These are phyloP conservation scores for Lizonia empirigonia DNA, from an alignment of 2,329 filamentous ascomycete species.

Conservation along the genomic window DNA sequence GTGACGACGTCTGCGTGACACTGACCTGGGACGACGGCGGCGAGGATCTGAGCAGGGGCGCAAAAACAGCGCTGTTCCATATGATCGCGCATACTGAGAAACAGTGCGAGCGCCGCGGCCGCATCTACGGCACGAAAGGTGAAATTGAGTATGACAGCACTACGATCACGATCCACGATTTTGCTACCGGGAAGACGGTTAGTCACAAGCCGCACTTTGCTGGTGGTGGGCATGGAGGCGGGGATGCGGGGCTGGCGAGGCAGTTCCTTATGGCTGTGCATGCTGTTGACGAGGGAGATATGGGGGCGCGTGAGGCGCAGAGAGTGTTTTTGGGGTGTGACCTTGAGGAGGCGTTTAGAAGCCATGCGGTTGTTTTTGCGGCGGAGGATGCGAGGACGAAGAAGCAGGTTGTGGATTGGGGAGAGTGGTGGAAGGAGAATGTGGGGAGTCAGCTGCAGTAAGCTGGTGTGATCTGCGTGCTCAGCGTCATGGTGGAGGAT, in stretches of 20 bases:
- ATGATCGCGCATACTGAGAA: constrained; percentile 91
- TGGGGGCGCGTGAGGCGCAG: constrained; percentile 74
- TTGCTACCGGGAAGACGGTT: constrained; percentile 62
- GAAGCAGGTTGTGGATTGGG: constrained; percentile 75
- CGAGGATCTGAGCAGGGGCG: constrained; percentile 55
- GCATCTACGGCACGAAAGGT: constrained; percentile 84
- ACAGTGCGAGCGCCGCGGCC: constrained; percentile 82
- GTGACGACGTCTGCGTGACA: constrained; percentile 89
- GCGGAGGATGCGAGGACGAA: constrained; percentile 82
- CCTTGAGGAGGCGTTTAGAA: constrained; percentile 83
- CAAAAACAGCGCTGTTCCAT: constrained; percentile 88
- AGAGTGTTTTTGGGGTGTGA: constrained; percentile 77
- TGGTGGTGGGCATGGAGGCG: constrained; percentile 73
- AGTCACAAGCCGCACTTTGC: constrained; percentile 66
- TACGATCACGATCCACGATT: constrained; percentile 77
- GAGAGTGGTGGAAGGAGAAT: constrained; percentile 72
- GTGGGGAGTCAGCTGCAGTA: constrained; percentile 47
- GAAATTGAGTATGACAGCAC: constrained; percentile 85
- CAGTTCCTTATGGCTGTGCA: constrained; percentile 85
- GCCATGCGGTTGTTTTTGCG: constrained; percentile 91
- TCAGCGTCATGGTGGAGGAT: no score
- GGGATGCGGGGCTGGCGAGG: constrained; percentile 77
- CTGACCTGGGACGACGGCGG: constrained; percentile 82
- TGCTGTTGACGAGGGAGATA: constrained; percentile 72
- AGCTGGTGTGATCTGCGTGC: neutral